Conservation (phyloP, 768 basidiomycete genomes). For the Tubosaeta sp. region DNA sequence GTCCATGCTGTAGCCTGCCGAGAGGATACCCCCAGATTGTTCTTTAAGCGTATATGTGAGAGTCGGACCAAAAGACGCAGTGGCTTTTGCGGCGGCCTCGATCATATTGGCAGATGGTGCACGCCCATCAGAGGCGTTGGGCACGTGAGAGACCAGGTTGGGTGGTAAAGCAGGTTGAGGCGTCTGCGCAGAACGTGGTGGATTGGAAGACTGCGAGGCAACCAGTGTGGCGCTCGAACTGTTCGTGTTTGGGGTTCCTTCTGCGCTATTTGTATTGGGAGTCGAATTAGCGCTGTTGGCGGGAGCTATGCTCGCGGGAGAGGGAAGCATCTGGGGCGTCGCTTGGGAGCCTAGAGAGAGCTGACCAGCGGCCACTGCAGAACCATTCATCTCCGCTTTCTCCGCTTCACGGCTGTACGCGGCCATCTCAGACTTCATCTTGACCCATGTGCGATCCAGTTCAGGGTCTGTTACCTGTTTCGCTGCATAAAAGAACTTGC, state of each 20-base stretch:
- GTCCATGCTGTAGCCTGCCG: slow-evolving; percentile 41
- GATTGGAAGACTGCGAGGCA: slow-evolving; percentile 23
- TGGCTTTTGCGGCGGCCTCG: slow-evolving; percentile 29
- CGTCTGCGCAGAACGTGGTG: slow-evolving; percentile 24
- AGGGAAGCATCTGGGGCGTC: slow-evolving; percentile 75
- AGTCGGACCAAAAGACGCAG: slow-evolving; percentile 26
- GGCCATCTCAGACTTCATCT: slow-evolving; percentile 32
- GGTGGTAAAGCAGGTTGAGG: slow-evolving; percentile 41
- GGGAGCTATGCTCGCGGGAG: slow-evolving; percentile 65
- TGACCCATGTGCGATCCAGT: slow-evolving; percentile 31
- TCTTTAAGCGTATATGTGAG: slow-evolving; percentile 26
- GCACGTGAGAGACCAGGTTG: slow-evolving; percentile 28
- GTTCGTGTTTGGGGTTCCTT: slow-evolving; percentile 47
- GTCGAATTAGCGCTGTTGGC: slow-evolving; percentile 75
- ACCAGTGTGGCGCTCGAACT: slow-evolving; percentile 22
- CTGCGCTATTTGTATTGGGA: slow-evolving; percentile 54
- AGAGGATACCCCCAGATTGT: slow-evolving; percentile 35
- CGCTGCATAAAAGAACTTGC: slow-evolving; percentile 43
- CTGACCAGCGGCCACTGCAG: slow-evolving; percentile 22
- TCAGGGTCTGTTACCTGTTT: slow-evolving; percentile 31
- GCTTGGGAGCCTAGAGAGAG: slow-evolving; percentile 30
- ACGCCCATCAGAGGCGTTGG: slow-evolving; percentile 28
- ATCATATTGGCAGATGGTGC: slow-evolving; percentile 26
- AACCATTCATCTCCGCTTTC: slow-evolving; percentile 32
- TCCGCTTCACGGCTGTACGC: slow-evolving; percentile 32